Evolutionary conservation across 257 asterid genomes (phyloP), one percentile per base, ranked within the genome.

Genomic region (Salvia miltiorrhiza): DNA sequence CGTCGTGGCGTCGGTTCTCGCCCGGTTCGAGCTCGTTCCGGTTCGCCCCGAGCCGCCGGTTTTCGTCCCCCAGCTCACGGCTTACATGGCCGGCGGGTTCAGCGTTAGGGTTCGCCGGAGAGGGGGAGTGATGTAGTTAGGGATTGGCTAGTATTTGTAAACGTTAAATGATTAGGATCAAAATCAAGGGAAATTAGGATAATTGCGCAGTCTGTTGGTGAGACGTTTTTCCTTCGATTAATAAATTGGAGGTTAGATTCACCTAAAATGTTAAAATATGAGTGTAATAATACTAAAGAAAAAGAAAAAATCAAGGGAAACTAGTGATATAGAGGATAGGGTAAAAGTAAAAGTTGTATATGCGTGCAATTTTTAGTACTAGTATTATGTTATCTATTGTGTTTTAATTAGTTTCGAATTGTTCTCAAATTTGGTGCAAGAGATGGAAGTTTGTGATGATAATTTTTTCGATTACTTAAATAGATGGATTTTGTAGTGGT

Each of bases 31-130:
- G 64, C 10, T 87, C 10, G 53, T 67, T 10, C 89, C 91, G 55
- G 79, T 73, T 0, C 61, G 82, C 0, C 1, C 23, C 0, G 86
- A 85, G 13, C 37, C 12, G 11, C 89, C 94, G 72, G 76, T 72
- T 63, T 87, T 77, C 10, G 81, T 87, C 19, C 94, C 91, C 3
- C 73, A 77, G 26, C 74, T 87, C 24, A 85, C 94, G 13, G 91
- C 94, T 1, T 58, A 81, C 23, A 87, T 85, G 92, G 89, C 79
- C 40, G 92, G 92, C 4, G 92, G 92, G 23, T 81, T 86, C 30
- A 76, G 74, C 10, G 92, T 86, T 44, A 58, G 86, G 75, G 75
- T 83, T 54, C 73, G 65, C 37, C 81, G 76, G 37, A 70, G 82
- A 47, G 74, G 14, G 49, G 28, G 16, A 4, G 19, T 54, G 44